Conservation (phyloP, 495 filamentous ascomycete genomes). For the Aspergillus carlsbadensis region DNA sequence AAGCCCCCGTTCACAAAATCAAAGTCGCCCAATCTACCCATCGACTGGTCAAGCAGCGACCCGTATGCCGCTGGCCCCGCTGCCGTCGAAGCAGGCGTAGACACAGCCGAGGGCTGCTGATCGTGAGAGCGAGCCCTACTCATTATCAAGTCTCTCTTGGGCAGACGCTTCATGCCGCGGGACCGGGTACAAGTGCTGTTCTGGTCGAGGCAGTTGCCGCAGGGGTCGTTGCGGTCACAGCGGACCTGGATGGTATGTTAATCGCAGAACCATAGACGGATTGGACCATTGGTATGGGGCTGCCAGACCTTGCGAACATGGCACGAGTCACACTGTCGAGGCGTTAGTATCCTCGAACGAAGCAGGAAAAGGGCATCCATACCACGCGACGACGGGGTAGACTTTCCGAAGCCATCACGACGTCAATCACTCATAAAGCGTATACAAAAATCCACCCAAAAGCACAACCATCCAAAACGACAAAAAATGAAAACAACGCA, state of each 20-base stretch:
- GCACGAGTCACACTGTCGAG: slow-evolving; percentile 23
- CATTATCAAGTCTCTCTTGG: slow-evolving; percentile 1
- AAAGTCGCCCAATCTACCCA: too few relatives aligned
- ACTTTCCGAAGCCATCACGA: too few relatives aligned
- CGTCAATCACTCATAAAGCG: too few relatives aligned
- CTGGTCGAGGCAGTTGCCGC: slow-evolving; percentile 25
- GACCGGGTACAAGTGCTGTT: slow-evolving; percentile 9
- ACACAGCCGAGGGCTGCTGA: too few relatives aligned
- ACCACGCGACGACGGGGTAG: not conserved
- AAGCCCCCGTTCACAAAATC: too few relatives aligned
- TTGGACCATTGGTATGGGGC: too few relatives aligned
- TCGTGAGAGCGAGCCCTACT: not conserved
- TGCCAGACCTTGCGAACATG: slow-evolving; percentile 24
- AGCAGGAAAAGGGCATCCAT: not conserved
- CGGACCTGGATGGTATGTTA: slow-evolving; percentile 18
- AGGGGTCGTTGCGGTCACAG: slow-evolving; percentile 22
- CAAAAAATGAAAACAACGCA: too few relatives aligned
- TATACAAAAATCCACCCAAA: too few relatives aligned
- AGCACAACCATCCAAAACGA: too few relatives aligned
- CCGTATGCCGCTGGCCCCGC: too few relatives aligned
- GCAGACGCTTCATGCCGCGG: slow-evolving; percentile 9
- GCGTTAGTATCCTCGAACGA: not conserved
- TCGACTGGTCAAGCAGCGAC: too few relatives aligned
- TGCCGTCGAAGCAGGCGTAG: too few relatives aligned
- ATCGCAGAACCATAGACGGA: not conserved